Percentiles rank a stretch among this genome's conserved stretches.
These are phyloP conservation scores for Rhizoctonia solani DNA, from an alignment of 1,284 basidiomycete species.

Conservation along the genomic window DNA sequence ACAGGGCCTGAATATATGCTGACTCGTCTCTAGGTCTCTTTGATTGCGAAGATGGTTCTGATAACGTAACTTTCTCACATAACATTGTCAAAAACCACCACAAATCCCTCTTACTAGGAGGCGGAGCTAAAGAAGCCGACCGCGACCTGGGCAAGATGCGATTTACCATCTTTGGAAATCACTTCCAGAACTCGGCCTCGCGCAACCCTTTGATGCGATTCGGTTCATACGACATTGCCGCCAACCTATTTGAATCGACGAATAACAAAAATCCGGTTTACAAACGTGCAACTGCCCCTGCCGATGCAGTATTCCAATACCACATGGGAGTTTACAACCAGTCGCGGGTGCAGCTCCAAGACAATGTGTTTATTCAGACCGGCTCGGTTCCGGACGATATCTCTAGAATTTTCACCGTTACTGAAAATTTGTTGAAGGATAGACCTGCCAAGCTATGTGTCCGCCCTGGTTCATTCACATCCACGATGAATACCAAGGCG, in stretches of 20 bases:
- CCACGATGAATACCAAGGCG: conserved; percentile 18
- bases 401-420: conserved; percentile 21
- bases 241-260: conserved; percentile 22
- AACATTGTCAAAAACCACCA: conserved; percentile 25
- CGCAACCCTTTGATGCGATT: conserved; percentile 26
- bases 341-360: conserved; percentile 14
- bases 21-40: conserved; percentile 1
- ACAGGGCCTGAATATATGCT: background rate
- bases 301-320: conserved; percentile 17
- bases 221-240: conserved; percentile 18
- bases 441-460: conserved; percentile 23
- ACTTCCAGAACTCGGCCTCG: conserved; percentile 28
- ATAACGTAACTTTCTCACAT: conserved; percentile 24
- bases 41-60: conserved; percentile 31
- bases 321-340: conserved; percentile 28
- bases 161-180: conserved; percentile 25
- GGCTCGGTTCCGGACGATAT: conserved; percentile 21
- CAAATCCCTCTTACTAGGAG: conserved; percentile 21
- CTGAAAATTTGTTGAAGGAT: conserved; percentile 18
- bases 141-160: conserved; percentile 28
- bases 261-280: conserved; percentile 10
- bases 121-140: conserved; percentile 15
- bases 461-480: conserved; percentile 15
- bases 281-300: conserved; percentile 12
- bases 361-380: conserved; percentile 20